These are phyloP conservation scores for Fraxinus paxiana DNA, from an alignment of 305 asterid species.

Conservation along the genomic window DNA sequence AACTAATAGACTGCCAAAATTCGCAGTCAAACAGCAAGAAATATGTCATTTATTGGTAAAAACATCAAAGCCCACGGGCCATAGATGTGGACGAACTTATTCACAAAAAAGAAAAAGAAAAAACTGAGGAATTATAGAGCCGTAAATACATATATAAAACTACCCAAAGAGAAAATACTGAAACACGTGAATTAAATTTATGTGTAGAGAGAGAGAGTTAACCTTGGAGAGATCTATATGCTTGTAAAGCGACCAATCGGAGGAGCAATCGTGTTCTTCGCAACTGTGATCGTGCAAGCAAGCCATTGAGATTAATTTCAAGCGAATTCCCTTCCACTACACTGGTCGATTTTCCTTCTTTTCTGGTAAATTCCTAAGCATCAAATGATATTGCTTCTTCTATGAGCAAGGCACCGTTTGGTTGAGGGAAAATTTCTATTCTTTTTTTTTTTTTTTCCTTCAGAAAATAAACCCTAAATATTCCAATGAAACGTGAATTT, in stretches of 20 bases:
- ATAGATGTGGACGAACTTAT: not conserved
- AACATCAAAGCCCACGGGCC: not conserved
- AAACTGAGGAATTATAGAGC: not conserved
- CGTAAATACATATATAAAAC: not conserved
- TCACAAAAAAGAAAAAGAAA: not conserved
- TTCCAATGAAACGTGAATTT: not conserved
- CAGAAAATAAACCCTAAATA: not conserved
- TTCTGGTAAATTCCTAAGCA: not conserved
- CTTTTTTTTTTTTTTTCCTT: not conserved
- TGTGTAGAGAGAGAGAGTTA: not conserved
- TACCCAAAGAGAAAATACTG: not conserved
- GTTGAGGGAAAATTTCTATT: not conserved
- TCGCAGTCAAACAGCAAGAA: not conserved
- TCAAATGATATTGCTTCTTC: not conserved
- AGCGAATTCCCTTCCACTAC: not conserved
- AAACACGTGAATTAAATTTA: not conserved
- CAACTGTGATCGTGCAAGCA: conserved; percentile 97
- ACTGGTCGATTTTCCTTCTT: not conserved
- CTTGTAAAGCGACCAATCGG: conserved; percentile 91
- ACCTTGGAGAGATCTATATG: conserved; percentile 87
- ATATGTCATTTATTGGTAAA: not conserved
- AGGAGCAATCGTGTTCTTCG: conserved; percentile 86
- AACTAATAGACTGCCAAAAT: not conserved
- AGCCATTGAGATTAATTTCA: conserved; percentile 44
- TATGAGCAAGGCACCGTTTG: not conserved